phyloP scores from a whole-genome alignment of 2,329 filamentous ascomycete species.

The Scedosporium minutisporum region DNA sequence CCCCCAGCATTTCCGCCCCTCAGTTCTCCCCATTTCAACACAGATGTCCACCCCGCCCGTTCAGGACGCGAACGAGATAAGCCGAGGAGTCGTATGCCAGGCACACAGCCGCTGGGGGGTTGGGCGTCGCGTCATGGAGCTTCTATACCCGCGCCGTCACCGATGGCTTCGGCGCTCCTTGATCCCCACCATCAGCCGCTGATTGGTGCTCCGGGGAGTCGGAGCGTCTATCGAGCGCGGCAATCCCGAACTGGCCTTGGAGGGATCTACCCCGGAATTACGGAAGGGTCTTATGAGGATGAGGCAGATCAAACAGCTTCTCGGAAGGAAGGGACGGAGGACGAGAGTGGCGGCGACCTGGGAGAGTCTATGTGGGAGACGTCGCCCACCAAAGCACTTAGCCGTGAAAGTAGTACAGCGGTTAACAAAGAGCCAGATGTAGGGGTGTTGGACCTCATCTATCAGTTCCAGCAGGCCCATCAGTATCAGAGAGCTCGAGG shows the following conservation, averaged over 20 bases:
- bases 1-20: slow-evolving; percentile 62
- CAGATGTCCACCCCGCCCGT: slow-evolving; percentile 42
- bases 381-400: slow-evolving; percentile 39
- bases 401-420: slow-evolving; percentile 40
- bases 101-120: neutral
- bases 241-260: slow-evolving; percentile 31
- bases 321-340: slow-evolving; percentile 41
- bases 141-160: slow-evolving; percentile 43
- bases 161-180: slow-evolving; percentile 63
- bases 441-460: slow-evolving; percentile 48
- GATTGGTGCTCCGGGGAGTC: slow-evolving; percentile 31
- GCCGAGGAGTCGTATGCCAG: slow-evolving; percentile 11
- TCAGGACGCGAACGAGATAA: slow-evolving; percentile 7
- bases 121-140: slow-evolving; percentile 34
- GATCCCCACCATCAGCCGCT: slow-evolving; percentile 68
- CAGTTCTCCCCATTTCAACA: slow-evolving; percentile 49
- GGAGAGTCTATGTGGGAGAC: slow-evolving; percentile 54
- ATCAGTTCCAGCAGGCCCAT: slow-evolving; percentile 49
- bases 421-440: slow-evolving; percentile 37
- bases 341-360: slow-evolving; percentile 30
- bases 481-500: slow-evolving; percentile 36
- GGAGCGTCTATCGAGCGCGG: slow-evolving; percentile 37
- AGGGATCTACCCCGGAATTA: slow-evolving; percentile 39
- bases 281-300: slow-evolving; percentile 46
- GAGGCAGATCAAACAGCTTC: slow-evolving; percentile 19